phyloP scores from a whole-genome alignment of 177 flowering plant species.

The Vitis hybrid region DNA sequence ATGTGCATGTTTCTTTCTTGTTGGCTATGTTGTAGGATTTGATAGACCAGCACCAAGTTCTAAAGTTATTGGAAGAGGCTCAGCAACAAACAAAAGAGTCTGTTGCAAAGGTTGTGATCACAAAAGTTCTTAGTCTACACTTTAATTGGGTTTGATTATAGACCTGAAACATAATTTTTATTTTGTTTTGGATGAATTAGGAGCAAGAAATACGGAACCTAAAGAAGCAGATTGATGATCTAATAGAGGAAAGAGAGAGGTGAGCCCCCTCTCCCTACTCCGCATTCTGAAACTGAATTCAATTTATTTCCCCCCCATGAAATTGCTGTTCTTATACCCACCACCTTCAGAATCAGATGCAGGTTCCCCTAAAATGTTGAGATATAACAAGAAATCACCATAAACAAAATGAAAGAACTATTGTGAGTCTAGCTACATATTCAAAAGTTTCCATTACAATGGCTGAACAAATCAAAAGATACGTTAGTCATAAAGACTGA shows the following conservation, averaged over 20 bases:
- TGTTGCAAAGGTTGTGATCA: slow-evolving; percentile 45
- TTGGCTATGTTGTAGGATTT: slow-evolving; percentile 46
- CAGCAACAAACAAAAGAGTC: slow-evolving; percentile 49
- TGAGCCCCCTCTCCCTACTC: slow-evolving; percentile 17
- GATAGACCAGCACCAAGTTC: slow-evolving; percentile 63
- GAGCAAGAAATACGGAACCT: slow-evolving; percentile 61
- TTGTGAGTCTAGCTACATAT: too few species aligned
- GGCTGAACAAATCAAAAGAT: too few species aligned
- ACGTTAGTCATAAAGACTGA: too few species aligned
- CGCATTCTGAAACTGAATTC: not conserved
- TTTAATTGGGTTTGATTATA: not conserved
- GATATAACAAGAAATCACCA: too few species aligned
- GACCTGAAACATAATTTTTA: slow-evolving; percentile 5
- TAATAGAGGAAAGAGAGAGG: slow-evolving; percentile 71
- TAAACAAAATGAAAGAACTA: too few species aligned
- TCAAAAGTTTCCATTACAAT: too few species aligned
- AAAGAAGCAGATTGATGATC: slow-evolving; percentile 44
- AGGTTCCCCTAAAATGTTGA: too few species aligned
- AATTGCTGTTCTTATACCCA: too few species aligned
- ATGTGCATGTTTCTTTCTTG: slow-evolving; percentile 9
- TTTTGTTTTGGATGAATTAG: slow-evolving; percentile 23
- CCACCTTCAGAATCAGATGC: too few species aligned
- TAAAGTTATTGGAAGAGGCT: slow-evolving; percentile 64
- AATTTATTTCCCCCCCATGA: not conserved
- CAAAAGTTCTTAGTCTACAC: not conserved